phyloP scores from a whole-genome alignment of 495 filamentous ascomycete genomes.

The Podospora bellae-mahoneyi region DNA sequence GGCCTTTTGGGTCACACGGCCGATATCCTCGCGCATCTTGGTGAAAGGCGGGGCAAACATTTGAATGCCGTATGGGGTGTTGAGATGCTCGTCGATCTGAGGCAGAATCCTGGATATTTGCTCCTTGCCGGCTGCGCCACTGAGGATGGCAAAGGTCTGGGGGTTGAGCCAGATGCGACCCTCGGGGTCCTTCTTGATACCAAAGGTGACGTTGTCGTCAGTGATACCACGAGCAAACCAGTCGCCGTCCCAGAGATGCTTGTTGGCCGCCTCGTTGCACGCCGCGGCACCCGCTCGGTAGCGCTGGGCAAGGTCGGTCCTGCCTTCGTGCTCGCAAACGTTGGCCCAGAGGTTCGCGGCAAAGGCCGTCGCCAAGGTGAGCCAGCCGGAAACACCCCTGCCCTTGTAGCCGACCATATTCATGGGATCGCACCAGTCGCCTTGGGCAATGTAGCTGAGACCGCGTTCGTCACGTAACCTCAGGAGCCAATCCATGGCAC shows the following conservation, averaged over 20 bases:
- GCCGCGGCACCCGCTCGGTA: constrained; percentile 45
- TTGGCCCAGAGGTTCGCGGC: constrained; percentile 50
- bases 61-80: constrained; percentile 50
- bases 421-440: constrained; percentile 59
- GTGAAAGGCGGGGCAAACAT: constrained; percentile 55
- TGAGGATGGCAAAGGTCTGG: constrained; percentile 52
- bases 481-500: constrained; percentile 54
- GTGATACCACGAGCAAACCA: constrained; percentile 59
- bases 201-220: constrained; percentile 51
- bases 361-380: constrained; percentile 52
- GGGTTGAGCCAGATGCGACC: constrained; percentile 58
- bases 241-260: constrained; percentile 53
- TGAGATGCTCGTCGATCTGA: constrained; percentile 48
- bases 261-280: constrained; percentile 50
- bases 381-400: constrained; percentile 55
- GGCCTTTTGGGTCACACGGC: constrained; percentile 56
- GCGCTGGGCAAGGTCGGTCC: constrained; percentile 35
- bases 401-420: constrained; percentile 59
- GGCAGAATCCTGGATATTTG: constrained; percentile 47
- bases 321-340: constrained; percentile 47
- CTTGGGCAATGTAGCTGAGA: constrained; percentile 55
- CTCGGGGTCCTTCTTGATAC: constrained; percentile 47
- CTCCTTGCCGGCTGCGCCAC: constrained; percentile 45
- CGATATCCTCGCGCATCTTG: constrained; percentile 57
- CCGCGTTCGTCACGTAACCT: constrained; percentile 49